Conservation (phyloP, 768 basidiomycete species). For the Rhodotorula toruloides region DNA sequence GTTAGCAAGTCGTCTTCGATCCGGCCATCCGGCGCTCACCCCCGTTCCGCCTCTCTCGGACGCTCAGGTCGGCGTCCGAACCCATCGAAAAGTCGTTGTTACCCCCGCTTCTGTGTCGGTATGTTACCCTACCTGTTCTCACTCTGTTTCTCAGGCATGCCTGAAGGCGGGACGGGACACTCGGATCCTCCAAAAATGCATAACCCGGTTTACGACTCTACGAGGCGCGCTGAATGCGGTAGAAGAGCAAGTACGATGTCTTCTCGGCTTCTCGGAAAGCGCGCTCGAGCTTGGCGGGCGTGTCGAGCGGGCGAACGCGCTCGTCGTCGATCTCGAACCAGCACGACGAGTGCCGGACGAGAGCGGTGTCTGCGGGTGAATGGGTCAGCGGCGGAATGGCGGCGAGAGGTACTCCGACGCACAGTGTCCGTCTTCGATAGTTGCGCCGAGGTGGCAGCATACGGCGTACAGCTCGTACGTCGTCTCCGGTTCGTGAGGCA, state of each 20-base stretch:
- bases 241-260: constrained; percentile 15
- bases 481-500: constrained; percentile 11
- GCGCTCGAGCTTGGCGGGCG: constrained; percentile 54
- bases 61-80: too few relatives aligned
- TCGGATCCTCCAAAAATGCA: neutral
- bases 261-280: constrained; percentile 55
- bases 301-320: constrained; percentile 59
- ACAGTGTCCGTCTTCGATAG: constrained; percentile 71
- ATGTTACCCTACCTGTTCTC: neutral
- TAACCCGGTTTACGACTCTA: neutral
- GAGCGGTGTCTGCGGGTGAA: constrained; percentile 73
- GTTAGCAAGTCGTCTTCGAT: too few relatives aligned
- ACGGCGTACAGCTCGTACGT: constrained; percentile 84
- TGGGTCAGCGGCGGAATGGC: neutral
- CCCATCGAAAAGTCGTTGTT: too few relatives aligned
- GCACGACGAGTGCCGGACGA: constrained; percentile 70
- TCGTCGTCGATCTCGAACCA: constrained; percentile 94
- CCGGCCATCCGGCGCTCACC: too few relatives aligned
- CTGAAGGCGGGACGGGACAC: too few relatives aligned
- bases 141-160: neutral
- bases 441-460: constrained; percentile 84
- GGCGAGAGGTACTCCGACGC: constrained; percentile 46
- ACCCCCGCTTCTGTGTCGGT: too few relatives aligned
- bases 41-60: too few relatives aligned
- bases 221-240: constrained; percentile 1